These are phyloP conservation scores for Fusarium gaditjirri DNA, from an alignment of 2,329 filamentous ascomycete genomes.

Conservation along the genomic window DNA sequence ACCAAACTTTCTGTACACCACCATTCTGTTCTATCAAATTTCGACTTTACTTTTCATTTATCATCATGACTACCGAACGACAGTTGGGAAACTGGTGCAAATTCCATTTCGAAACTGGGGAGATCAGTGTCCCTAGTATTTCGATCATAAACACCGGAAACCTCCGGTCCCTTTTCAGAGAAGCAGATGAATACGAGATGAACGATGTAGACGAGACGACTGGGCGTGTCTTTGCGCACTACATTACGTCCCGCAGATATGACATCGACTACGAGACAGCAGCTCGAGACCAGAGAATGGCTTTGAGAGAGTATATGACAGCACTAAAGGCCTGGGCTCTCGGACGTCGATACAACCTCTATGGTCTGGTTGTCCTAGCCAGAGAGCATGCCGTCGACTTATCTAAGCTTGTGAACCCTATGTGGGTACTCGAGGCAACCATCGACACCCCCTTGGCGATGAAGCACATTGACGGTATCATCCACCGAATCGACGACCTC, in stretches of 20 bases:
- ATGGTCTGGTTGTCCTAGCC: not conserved
- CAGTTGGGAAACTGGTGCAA: not conserved
- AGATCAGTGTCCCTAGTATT: not conserved
- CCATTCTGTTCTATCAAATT: not conserved
- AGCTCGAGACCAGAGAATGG: not conserved
- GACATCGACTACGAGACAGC: not conserved
- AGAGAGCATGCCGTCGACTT: not conserved
- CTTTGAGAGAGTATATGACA: not conserved
- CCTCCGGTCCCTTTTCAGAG: not conserved
- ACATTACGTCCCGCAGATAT: not conserved
- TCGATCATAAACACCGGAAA: not conserved
- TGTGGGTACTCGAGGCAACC: not conserved
- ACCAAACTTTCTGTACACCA: not conserved
- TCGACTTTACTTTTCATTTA: not conserved
- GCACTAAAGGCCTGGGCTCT: not conserved
- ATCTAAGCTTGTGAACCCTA: not conserved
- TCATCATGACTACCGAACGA: not conserved
- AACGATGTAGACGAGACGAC: not conserved
- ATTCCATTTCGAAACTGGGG: not conserved
- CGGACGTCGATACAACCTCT: not conserved
- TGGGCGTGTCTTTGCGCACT: not conserved
- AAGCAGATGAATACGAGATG: not conserved
- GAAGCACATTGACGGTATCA: not conserved
- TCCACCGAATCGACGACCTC: not conserved
- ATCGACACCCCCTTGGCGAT: not conserved